phyloP scores from a whole-genome alignment of 73 alveolate genomes.

The Paramecium octaurelia region DNA sequence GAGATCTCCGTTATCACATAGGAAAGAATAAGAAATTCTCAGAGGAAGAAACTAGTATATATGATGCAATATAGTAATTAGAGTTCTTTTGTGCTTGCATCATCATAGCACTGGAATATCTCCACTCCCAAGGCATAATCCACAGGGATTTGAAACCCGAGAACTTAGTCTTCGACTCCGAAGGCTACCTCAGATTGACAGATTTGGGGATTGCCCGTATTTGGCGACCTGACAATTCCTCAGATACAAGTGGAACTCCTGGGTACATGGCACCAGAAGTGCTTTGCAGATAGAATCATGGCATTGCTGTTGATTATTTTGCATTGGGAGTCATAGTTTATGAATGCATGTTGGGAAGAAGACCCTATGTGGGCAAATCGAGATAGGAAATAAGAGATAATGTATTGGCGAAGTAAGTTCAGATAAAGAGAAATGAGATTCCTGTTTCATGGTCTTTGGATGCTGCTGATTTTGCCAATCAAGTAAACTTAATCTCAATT shows the following conservation, averaged over 20 bases:
- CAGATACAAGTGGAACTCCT: slow-evolving; percentile 95
- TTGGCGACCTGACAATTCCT: slow-evolving; percentile 83
- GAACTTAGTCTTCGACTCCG: slow-evolving; percentile 87
- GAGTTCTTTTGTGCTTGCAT: slow-evolving; percentile 90
- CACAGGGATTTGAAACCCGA: slow-evolving; percentile 98
- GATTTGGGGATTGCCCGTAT: slow-evolving; percentile 97
- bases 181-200: slow-evolving; percentile 89
- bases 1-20: slow-evolving; percentile 93
- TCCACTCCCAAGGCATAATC: slow-evolving; percentile 85
- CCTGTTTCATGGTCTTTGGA: slow-evolving; percentile 82
- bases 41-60: slow-evolving; percentile 82
- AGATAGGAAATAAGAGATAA: slow-evolving; percentile 89
- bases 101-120: slow-evolving; percentile 86
- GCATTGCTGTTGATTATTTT: slow-evolving; percentile 83
- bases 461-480: slow-evolving; percentile 84
- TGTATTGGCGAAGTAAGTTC: slow-evolving; percentile 76
- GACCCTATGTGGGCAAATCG: slow-evolving; percentile 76
- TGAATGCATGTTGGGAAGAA: slow-evolving; percentile 85
- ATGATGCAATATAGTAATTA: slow-evolving; percentile 17
- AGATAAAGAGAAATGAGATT: slow-evolving; percentile 65
- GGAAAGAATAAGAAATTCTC: slow-evolving; percentile 79
- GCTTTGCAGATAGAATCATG: slow-evolving; percentile 78
- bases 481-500: slow-evolving; percentile 59
- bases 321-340: slow-evolving; percentile 82
- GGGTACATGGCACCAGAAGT: slow-evolving; percentile 87